Evolutionary conservation across 2,329 filamentous ascomycete genomes (phyloP), one percentile per base, ranked within the genome.

Genomic region (Trichoderma oligosporum): DNA sequence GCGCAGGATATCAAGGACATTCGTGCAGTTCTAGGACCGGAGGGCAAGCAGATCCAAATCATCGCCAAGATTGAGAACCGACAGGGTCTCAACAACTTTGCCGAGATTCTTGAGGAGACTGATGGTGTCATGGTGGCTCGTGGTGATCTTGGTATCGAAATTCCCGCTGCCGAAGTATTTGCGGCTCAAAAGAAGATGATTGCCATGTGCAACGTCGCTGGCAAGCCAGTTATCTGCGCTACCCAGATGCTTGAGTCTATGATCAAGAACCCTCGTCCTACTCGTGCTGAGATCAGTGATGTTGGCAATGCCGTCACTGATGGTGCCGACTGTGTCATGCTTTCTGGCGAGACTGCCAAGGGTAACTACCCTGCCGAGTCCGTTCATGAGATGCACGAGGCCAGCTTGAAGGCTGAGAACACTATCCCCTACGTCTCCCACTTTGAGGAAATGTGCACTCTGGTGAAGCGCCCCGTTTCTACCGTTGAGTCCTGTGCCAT

Each of bases 161-260:
- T 99, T 68, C 93, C 94, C 48, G 93, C 94, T 61, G 91, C 93
- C 63, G 94, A 99, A 82, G 94, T 99, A 65, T 99, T 99, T 77
- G 91, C 96, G 66, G 94, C 94, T 57, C 94, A 99, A 83, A 99
- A 99, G 88, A 99, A 99, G 90, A 92, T 99, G 84, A 99, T 99
- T 76, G 92, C 94, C 78, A 97, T 97, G 87, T 99, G 94, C 86
- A 99, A 99, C 82, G 86, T 97, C 72, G 92, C 91, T 66, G 94
- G 94, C 77, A 99, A 99, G 84, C 94, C 94, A 66, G 92, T 93
- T 74, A 97, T 99, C 74, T 97, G 93, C 78, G 94, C 94, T 60
- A 99, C 94, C 38, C 94, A 99, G 82, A 99, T 99, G 94, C 85
- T 99, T 66, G 94, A 99, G 84, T 96, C 91, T 63, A 99, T 99